Conservation (phyloP, 352 stramenopile genomes). For the Phytopythium boreale region DNA sequence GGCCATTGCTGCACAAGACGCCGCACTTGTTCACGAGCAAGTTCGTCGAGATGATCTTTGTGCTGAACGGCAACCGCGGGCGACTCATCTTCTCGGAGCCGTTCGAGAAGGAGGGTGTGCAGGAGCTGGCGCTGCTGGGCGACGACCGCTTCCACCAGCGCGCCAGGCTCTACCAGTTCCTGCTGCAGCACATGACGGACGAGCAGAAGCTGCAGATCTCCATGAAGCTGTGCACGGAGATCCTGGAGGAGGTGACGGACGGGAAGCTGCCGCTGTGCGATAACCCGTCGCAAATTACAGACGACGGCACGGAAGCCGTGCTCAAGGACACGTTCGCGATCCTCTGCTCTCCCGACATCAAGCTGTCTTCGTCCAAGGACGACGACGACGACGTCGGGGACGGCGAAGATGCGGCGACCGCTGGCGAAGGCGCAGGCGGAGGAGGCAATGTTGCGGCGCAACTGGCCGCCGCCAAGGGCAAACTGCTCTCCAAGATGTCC, state of each 20-base stretch:
- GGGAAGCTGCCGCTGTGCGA: conserved; percentile 65
- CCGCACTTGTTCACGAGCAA: conserved; percentile 95
- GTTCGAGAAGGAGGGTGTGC: conserved; percentile 64
- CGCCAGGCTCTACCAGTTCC: conserved; percentile 91
- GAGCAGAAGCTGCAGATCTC: conserved; percentile 96
- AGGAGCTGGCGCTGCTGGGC: conserved; percentile 58
- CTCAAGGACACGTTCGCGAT: conserved; percentile 87
- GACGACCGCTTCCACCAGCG: conserved; percentile 63
- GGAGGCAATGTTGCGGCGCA: conserved; percentile 50
- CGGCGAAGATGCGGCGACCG: conserved; percentile 44
- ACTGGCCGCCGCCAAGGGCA: conserved; percentile 89
- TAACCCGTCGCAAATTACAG: conserved; percentile 74
- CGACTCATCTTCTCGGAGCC: conserved; percentile 61
- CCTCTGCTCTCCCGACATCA: conserved; percentile 86
- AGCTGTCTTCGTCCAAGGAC: conserved; percentile 58
- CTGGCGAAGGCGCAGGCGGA: conserved; percentile 27
- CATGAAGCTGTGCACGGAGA: conserved; percentile 92
- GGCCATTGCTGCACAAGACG: conserved; percentile 89
- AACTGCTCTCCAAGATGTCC: conserved; percentile 94
- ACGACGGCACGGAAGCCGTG: conserved; percentile 87
- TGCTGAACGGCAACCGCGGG: conserved; percentile 89
- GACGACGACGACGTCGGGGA: conserved; percentile 56
- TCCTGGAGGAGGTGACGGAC: conserved; percentile 90
- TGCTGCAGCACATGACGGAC: conserved; percentile 94
- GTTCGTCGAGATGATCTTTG: conserved; percentile 97